Conservation (phyloP, 164 flowering plant species). For the Vitis amurensis region DNA sequence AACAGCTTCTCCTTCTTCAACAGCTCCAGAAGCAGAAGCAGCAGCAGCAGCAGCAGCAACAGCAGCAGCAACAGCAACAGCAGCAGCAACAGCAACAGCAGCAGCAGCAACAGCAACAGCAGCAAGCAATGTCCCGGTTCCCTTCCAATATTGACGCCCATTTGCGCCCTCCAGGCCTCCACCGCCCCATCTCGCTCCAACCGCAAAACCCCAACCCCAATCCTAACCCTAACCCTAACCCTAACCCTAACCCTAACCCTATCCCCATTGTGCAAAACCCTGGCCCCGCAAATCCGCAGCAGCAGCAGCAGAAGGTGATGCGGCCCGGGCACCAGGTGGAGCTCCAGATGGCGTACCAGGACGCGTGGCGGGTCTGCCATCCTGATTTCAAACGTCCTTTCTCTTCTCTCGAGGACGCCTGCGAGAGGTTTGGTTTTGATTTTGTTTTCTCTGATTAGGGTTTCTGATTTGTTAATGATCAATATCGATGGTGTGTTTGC, state of each 20-base stretch:
- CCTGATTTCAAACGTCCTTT: slow-evolving; percentile 93
- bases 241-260: slow-evolving; percentile 25
- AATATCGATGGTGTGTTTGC: no score
- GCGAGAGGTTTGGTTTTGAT: slow-evolving; percentile 63
- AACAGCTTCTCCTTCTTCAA: slow-evolving; percentile 25
- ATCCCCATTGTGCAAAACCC: slow-evolving; percentile 4
- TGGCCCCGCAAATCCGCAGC: neutral
- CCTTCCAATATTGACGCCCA: slow-evolving; percentile 96
- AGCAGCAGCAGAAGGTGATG: slow-evolving; percentile 45
- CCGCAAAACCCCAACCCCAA: slow-evolving; percentile 27
- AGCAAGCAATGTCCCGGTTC: slow-evolving; percentile 68
- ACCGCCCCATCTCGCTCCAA: slow-evolving; percentile 41
- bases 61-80: slow-evolving; percentile 40
- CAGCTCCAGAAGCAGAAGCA: slow-evolving; percentile 34
- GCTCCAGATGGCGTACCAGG: slow-evolving; percentile 96
- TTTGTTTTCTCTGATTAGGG: neutral
- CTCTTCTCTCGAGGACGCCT: slow-evolving; percentile 95
- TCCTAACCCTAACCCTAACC: slow-evolving; percentile 14
- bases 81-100: slow-evolving; percentile 31
- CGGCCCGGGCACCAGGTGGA: slow-evolving; percentile 56
- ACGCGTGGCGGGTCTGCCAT: slow-evolving; percentile 95
- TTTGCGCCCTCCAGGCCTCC: slow-evolving; percentile 62
- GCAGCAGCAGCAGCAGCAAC: slow-evolving; percentile 41
- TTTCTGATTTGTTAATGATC: neutral
- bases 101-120: slow-evolving; percentile 24